Base-by-base conservation (phyloP, 2,329 filamentous ascomycete species). In the Cercospora sp. region DNA sequence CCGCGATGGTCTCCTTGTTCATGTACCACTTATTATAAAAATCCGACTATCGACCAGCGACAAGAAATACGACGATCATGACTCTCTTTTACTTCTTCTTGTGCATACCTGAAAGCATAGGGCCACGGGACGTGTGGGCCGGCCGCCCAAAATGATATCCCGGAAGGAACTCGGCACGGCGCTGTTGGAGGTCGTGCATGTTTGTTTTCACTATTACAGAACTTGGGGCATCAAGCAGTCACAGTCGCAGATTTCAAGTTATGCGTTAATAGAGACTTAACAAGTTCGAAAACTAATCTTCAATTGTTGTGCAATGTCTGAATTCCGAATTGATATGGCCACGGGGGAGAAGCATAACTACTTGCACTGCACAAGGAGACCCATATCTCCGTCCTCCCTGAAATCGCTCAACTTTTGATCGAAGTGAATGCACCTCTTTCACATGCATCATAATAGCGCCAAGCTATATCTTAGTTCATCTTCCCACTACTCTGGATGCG, bases 401-500 rank as follows among this genome's bases (percentile, higher is more conserved):
- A 28, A 28, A 28, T 31, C 20, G 30, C 30, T 9, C 30, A 9
- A 31, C 30, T 31, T 31, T 31, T 7, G 30, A 31, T 2, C 8
- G 2, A 31, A 31, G 30, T 33, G 31, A 33, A 33, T 12, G 31
- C 31, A 33, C 31, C 31, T 33, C 31, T 33, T 33, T 33, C 31
- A 33, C 9, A 33, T 12, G 31, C 31, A 9, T 33, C 6, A 12
- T 20, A 20, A 20, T 20, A 20, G 20, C 31, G 8, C 31, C 31
- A 33, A 33, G 31, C 2, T 12, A 12, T 33, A 12, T 1, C 31
- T 33, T 12, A 33, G 8, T 10, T 9, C 31, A 33, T 20, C 10
- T 33, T 12, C 16, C 42, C 51, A 5, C 36, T 45, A 65, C 55
- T 70, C 68, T 28, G 69, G 67, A 68, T 83, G 81, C 53, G 81